Base-by-base conservation (phyloP, 345 rosid species). In the Populus davidiana region DNA sequence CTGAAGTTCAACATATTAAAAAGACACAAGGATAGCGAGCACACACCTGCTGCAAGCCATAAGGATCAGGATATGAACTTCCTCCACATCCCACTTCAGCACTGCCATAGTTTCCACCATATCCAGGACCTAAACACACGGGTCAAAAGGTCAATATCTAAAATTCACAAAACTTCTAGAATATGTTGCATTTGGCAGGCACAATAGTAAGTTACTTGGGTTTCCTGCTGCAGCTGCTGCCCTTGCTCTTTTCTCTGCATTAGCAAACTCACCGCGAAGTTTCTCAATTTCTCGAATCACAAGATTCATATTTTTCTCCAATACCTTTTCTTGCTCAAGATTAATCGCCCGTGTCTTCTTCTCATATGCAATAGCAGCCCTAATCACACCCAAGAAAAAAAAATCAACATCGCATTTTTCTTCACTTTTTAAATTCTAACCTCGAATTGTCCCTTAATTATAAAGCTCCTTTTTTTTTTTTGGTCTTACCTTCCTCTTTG, bases 331-430 rank as follows among this genome's bases (percentile, higher is more conserved):
- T 36, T 92, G 93, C 84, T 88, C 92, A 67, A 87, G 88, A 66
- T 95, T 92, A 73, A 88, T 87, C 6, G 86, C 89, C 29, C 73
- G 79, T 4, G 90, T 88, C 90, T 86, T 91, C 90, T 90, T 92
- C 93, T 93, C 98, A 63, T 16, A 62, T 79, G 90, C 94, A 79
- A 93, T 78, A 59, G 96, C 97, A 77, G 90, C 84, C 79, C 97
- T 95, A 80, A 36, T 71, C 43, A 73, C 75, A 82, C 43, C 6
- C 4, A 33, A 5, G 69, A 79, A 56, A 47, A 61, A n/a, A 18
- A 63, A 65, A 21, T 14, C 63, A n/a, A 5, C 65, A 39, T 17
- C 25, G 41, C 2, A 18, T n/a, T 38, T 8, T 41, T 23, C 25
- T 12, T 39, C 33, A 64, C 5, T 54, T 56, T 36, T 52, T 23